Evolutionary conservation across 306 rosid genomes (phyloP), one percentile per base, ranked within the genome.

Genomic region (Cicer pinnatifidum): DNA sequence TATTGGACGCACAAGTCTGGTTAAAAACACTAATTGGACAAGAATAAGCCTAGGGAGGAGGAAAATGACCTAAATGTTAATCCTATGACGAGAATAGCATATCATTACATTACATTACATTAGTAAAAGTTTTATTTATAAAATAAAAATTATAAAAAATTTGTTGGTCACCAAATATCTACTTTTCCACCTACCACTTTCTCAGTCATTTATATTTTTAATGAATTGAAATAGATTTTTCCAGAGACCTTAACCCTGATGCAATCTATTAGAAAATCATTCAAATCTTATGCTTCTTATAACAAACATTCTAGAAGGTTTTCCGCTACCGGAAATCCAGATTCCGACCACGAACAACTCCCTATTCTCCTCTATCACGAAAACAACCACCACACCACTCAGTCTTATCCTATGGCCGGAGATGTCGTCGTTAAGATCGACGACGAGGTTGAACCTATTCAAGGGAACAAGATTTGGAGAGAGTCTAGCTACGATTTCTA

Each of bases 351-450:
- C 68, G 98, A 93, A 11, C 67, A 83, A 0, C 82, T 84, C 0
- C 96, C 98, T 2, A 91, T 91, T 67, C 86, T 91, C 0, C 71
- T n/a, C 0, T 69, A 88, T n/a, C 92, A 85, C 12, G 73, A 82
- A 1, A 64, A 6, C 6, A 62, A 28, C 44, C 59, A 12, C 45
- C 71, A 12, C 9, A 11, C 0, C 65, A 15, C 1, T n/a, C 33
- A 53, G 43, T 56, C 28, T 33, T 44, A 0, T 12, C 58, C 67
- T 0, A 64, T 71, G 77, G 73, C 70, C 58, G 81, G 84, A 4
- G 84, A 81, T 9, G 20, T 9, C 19, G 79, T 88, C 23, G 89
- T 93, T 6, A 88, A 91, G 59, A 84, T 93, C 75, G 81, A 90
- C 83, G 83, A 80, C 6, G 76, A 41, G 39, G 69, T 19, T 4